Percentiles rank a stretch among this genome's conserved stretches.
Conservation (phyloP, 768 basidiomycete species). For the Leccinellum luteum region DNA sequence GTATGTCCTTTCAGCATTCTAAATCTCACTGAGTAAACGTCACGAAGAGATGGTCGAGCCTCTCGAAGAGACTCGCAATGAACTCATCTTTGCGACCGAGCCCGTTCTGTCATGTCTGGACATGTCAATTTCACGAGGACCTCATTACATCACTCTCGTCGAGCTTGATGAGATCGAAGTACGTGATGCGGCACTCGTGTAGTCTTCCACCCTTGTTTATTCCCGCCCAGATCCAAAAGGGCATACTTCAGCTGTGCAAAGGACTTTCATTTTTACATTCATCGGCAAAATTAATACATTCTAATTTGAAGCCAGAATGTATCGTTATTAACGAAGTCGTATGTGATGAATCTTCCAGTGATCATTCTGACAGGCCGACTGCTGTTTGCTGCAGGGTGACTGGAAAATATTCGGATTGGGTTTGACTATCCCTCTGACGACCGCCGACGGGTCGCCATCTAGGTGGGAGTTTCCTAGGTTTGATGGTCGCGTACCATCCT, state of each 20-base stretch:
- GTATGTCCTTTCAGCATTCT: slow-evolving; percentile 38
- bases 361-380: not conserved
- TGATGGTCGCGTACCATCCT: slow-evolving; percentile 74
- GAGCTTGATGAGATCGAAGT: slow-evolving; percentile 98
- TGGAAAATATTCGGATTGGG: slow-evolving; percentile 96
- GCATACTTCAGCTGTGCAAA: slow-evolving; percentile 89
- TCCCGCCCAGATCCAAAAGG: slow-evolving; percentile 81
- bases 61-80: slow-evolving; percentile 85
- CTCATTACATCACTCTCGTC: slow-evolving; percentile 52
- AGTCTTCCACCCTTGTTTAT: slow-evolving; percentile 3
- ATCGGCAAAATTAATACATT: slow-evolving; percentile 89
- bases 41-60: slow-evolving; percentile 93
- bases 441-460: slow-evolving; percentile 66
- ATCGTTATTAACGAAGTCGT: slow-evolving; percentile 89
- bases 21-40: slow-evolving; percentile 3
- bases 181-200: slow-evolving; percentile 20
- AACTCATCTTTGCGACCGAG: slow-evolving; percentile 93
- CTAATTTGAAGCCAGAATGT: slow-evolving; percentile 84
- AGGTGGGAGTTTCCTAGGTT: slow-evolving; percentile 91
- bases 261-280: slow-evolving; percentile 88
- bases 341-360: slow-evolving; percentile 28
- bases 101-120: slow-evolving; percentile 80
- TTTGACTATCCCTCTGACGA: slow-evolving; percentile 73
- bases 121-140: slow-evolving; percentile 67
- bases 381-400: slow-evolving; percentile 68